Base-by-base conservation (phyloP, 2,329 filamentous ascomycete genomes). In the Epichloe festucae region DNA sequence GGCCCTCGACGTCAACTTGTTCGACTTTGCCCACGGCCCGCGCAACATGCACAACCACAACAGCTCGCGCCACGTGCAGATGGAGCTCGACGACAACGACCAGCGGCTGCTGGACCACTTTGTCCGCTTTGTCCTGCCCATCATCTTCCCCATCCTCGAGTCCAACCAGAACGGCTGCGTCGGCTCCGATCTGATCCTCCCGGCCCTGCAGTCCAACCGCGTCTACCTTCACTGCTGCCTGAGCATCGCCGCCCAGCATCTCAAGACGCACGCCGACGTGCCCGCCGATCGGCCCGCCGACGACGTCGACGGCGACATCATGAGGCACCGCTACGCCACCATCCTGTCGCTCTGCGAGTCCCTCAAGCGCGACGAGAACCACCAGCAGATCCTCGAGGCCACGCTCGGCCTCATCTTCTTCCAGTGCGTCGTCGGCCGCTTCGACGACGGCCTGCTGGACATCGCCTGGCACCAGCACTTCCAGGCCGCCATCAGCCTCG, bases 401-500 rank as follows among this genome's bases (percentile, higher is more conserved):
- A 89, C 90, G 0, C 77, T 97, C 5, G 89, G 87, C 49, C 89
- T 97, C 80, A 95, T 96, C 65, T 93, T 95, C 72, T 94, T 96
- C 73, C 89, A 95, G 65, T 93, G 87, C 70, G 85, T 88, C 27
- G 91, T 97, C 57, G 91, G 91, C 50, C 81, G 87, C 60, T 82
- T 85, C 38, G 85, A 93, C 60, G 89, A 96, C 64, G 79, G 79
- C 46, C 80, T 96, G 23, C 85, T 88, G 15, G 90, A 97, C 65
- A 95, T 97, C 60, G 84, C 90, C 21, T 98, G 93, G 93, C 87
- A 91, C 71, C 87, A 95, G 66, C 93, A 98, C 73, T 96, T 97
- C 72, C 86, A 94, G 66, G 90, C 90, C 3, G 91, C 85, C 19
- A 85, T 86, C 59, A 89, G 83, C 59, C 77, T 97, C 50, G 87